These are phyloP conservation scores for Carex littledalei DNA, from an alignment of 176 grass and related monocot genomes.

Conservation along the genomic window DNA sequence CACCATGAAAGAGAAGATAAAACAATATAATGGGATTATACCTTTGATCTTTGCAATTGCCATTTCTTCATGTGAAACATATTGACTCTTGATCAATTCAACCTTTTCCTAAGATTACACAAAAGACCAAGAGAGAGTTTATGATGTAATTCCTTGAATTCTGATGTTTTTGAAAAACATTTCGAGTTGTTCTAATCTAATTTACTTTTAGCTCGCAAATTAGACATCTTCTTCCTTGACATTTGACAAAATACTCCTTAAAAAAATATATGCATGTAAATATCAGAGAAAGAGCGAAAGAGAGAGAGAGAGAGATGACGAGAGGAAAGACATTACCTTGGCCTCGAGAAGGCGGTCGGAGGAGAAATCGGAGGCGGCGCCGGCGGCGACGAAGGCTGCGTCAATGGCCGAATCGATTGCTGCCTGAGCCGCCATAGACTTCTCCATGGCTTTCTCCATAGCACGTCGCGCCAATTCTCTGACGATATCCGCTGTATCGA, in stretches of 20 bases:
- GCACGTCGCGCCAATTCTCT: constrained; percentile 1
- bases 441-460: constrained; percentile 2
- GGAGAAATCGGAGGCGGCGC: constrained; percentile 9
- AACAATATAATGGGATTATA: neutral
- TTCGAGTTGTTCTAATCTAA: neutral
- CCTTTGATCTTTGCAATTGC: constrained; percentile 40
- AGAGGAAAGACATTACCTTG: constrained; percentile 4
- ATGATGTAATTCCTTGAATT: neutral
- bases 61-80: constrained; percentile 24
- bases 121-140: neutral
- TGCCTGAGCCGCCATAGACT: neutral
- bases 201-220: neutral
- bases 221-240: neutral
- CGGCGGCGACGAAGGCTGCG: constrained; percentile 10
- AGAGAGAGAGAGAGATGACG: too few species aligned
- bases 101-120: constrained; percentile 19
- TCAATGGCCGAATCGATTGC: constrained; percentile 21
- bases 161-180: neutral
- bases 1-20: neutral
- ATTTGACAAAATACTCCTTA: neutral
- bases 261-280: neutral
- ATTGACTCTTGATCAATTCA: constrained; percentile 26
- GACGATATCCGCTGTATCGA: constrained; percentile 13
- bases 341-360: constrained; percentile 10
- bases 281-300: neutral